Percentiles rank a stretch among this genome's conserved stretches.
phyloP scores from a whole-genome alignment of 495 filamentous ascomycete genomes.

The Tuber umbilicatum region DNA sequence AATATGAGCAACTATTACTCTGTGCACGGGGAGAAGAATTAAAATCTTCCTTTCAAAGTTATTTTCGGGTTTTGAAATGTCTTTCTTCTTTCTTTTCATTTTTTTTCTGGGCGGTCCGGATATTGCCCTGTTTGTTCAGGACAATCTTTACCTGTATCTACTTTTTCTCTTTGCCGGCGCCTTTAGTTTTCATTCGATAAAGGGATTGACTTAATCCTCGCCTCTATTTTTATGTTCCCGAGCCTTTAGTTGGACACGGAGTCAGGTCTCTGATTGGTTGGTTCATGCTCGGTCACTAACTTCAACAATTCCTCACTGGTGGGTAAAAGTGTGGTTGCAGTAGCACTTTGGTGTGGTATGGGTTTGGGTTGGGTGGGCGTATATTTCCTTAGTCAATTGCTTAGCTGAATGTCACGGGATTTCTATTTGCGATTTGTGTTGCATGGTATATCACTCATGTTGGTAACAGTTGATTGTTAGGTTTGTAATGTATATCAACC shows the following conservation, averaged over 20 bases:
- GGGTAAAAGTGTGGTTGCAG: background rate
- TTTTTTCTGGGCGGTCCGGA: background rate
- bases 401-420: background rate
- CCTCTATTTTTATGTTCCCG: background rate
- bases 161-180: background rate
- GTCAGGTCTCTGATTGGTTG: background rate
- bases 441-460: background rate
- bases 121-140: background rate
- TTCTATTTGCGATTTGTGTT: background rate
- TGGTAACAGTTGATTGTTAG: background rate
- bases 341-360: background rate
- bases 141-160: background rate
- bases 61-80: background rate
- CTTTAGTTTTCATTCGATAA: background rate
- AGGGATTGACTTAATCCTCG: background rate
- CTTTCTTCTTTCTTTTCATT: background rate
- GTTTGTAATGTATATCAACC: background rate
- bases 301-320: background rate
- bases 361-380: background rate
- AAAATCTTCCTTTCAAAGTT: background rate
- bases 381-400: background rate
- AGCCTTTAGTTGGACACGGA: background rate
- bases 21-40: slow-evolving; percentile 47
- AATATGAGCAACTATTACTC: slow-evolving; percentile 59
- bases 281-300: background rate